phyloP scores from a whole-genome alignment of 2,329 filamentous ascomycete genomes.

The Epichloe gansuensis region DNA sequence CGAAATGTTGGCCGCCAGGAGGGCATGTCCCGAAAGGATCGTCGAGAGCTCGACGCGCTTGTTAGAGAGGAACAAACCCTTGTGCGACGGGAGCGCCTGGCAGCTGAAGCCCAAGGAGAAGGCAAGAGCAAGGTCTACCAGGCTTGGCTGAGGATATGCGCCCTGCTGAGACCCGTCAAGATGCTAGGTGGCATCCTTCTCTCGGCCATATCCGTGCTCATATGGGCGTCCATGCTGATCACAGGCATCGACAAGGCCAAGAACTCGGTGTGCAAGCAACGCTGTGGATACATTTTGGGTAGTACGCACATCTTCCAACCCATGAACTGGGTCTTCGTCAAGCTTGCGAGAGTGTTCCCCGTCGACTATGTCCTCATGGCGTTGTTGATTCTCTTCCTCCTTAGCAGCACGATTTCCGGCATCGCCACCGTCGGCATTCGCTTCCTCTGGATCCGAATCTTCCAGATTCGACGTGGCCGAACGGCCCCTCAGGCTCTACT shows the following conservation, averaged over 20 bases:
- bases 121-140: conserved; percentile 62
- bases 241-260: conserved; percentile 93
- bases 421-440: conserved; percentile 82
- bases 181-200: conserved; percentile 73
- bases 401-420: conserved; percentile 76
- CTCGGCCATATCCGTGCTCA: conserved; percentile 58
- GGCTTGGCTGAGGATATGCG: conserved; percentile 68
- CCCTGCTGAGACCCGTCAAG: conserved; percentile 78
- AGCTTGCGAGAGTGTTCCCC: conserved; percentile 73
- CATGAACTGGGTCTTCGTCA: conserved; percentile 71
- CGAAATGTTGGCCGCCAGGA: conserved; percentile 66
- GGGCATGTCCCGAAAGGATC: conserved; percentile 71
- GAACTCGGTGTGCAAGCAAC: conserved; percentile 83
- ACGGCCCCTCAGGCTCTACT: conserved; percentile 87
- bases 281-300: conserved; percentile 85
- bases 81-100: conserved; percentile 76
- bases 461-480: conserved; percentile 78
- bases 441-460: conserved; percentile 90
- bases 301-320: conserved; percentile 88
- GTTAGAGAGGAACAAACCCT: conserved; percentile 86
- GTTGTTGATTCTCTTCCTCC: conserved; percentile 74
- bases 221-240: conserved; percentile 88
- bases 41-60: conserved; percentile 76
- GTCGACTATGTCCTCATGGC: conserved; percentile 87
- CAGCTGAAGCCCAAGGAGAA: conserved; percentile 68